A percentile compares a stretch with the other conserved stretches of the same genome.
These are phyloP conservation scores for Phytomonas sp. DNA, from an alignment of 208 protist species.

Conservation along the genomic window DNA sequence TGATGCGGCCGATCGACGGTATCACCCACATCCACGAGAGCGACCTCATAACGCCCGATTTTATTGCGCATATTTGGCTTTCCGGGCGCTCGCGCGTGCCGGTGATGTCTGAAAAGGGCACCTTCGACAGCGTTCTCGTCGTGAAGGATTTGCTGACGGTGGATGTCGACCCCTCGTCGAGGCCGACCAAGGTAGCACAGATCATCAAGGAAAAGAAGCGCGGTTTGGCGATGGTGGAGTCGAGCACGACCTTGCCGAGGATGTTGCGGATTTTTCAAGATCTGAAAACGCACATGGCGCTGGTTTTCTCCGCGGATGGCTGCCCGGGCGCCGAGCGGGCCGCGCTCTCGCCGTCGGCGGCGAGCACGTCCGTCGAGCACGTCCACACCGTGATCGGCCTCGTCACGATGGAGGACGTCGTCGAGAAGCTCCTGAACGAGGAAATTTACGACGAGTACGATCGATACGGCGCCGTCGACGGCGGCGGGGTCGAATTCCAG, in stretches of 20 bases:
- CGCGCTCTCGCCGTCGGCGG: conserved; percentile 45
- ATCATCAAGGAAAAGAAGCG: conserved; percentile 61
- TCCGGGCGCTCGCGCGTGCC: conserved; percentile 79
- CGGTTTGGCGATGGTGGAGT: conserved; percentile 46
- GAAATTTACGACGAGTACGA: conserved; percentile 91
- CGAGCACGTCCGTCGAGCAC: conserved; percentile 10
- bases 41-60: conserved; percentile 61
- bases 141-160: conserved; percentile 68
- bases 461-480: conserved; percentile 29
- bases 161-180: background rate
- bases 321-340: conserved; percentile 14
- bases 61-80: conserved; percentile 72
- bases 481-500: background rate
- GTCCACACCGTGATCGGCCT: conserved; percentile 47
- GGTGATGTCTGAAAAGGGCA: conserved; percentile 31
- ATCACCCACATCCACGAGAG: conserved; percentile 41
- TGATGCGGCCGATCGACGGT: conserved; percentile 75
- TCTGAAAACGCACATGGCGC: conserved; percentile 75
- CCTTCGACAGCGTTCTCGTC: conserved; percentile 57
- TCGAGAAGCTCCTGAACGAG: conserved; percentile 74
- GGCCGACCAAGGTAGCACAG: conserved; percentile 49
- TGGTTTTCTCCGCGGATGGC: conserved; percentile 52
- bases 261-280: conserved; percentile 82
- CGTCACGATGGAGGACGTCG: conserved; percentile 84
- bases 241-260: conserved; percentile 45